These are phyloP conservation scores for Phoma sp. DNA, from an alignment of 2,329 filamentous ascomycete genomes.

Conservation along the genomic window DNA sequence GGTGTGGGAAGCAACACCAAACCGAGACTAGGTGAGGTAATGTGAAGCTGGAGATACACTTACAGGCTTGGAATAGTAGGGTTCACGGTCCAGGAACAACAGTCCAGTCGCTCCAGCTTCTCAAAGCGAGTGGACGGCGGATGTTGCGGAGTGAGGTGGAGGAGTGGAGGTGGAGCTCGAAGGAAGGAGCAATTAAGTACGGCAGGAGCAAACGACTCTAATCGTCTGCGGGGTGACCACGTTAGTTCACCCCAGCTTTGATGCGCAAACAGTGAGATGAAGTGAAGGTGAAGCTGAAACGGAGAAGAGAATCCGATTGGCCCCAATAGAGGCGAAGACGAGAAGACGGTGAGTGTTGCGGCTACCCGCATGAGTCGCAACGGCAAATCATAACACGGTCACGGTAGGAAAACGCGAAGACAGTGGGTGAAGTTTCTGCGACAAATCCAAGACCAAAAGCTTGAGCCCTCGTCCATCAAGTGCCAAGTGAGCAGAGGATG, in stretches of 20 bases:
- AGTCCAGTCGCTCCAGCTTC: neutral
- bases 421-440: too few relatives aligned
- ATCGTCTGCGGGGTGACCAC: slow-evolving; percentile 6
- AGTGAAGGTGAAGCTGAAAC: slow-evolving; percentile 12
- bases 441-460: too few relatives aligned
- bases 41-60: too few relatives aligned
- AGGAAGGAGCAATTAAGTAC: slow-evolving; percentile 2
- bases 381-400: neutral
- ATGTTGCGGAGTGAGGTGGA: neutral
- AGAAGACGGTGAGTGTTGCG: neutral
- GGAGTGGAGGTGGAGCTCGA: neutral
- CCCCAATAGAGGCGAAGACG: neutral
- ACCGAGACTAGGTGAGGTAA: too few relatives aligned
- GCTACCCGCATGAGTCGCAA: slow-evolving; percentile 5
- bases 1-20: too few relatives aligned
- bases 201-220: slow-evolving; percentile 17
- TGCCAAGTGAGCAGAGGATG: too few relatives aligned
- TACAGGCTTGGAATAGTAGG: too few relatives aligned
- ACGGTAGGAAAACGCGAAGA: too few relatives aligned
- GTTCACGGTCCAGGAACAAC: neutral
- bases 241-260: too few relatives aligned
- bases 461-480: too few relatives aligned
- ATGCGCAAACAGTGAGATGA: neutral
- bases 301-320: neutral
- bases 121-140: neutral